Percentiles rank a stretch among this genome's conserved stretches.
phyloP scores from a whole-genome alignment of 2,329 filamentous ascomycete genomes.

The Fusarium protoensiforme region DNA sequence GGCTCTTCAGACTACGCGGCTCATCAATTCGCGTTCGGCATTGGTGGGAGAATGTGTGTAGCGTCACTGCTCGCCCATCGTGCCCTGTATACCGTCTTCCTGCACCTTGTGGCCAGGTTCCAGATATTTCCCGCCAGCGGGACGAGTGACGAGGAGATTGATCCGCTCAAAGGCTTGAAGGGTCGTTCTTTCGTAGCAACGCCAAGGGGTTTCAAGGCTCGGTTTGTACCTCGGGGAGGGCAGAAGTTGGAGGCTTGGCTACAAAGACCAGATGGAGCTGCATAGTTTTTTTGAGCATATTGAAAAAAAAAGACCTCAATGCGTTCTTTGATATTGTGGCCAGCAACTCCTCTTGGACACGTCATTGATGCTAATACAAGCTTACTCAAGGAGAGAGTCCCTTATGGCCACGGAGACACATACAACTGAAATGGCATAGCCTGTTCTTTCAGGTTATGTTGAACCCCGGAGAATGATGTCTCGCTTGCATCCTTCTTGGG shows the following conservation, averaged over 20 bases:
- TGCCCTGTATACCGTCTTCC: constrained; percentile 63
- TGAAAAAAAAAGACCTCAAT: too few species aligned
- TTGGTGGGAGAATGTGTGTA: constrained; percentile 65
- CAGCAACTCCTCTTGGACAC: not conserved
- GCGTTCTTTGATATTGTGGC: too few species aligned
- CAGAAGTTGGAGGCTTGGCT: not conserved
- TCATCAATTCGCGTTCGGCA: constrained; percentile 64
- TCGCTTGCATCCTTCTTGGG: not conserved
- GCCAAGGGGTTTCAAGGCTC: constrained; percentile 18
- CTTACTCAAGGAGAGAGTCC: not conserved
- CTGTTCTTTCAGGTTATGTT: not conserved
- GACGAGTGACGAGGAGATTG: constrained; percentile 26
- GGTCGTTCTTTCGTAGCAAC: constrained; percentile 20
- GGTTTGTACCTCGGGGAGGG: constrained; percentile 25
- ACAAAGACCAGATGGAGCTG: not conserved
- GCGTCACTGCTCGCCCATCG: constrained; percentile 64
- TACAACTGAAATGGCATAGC: too few species aligned
- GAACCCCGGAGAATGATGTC: not conserved
- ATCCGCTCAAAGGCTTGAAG: constrained; percentile 37
- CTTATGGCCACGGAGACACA: not conserved
- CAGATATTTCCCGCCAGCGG: constrained; percentile 48
- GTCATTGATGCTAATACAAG: too few species aligned
- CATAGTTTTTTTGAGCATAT: too few species aligned
- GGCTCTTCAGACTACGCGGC: constrained; percentile 45
- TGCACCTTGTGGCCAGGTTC: constrained; percentile 59